These are phyloP conservation scores for Macroventuria anomochaeta DNA, from an alignment of 2,329 filamentous ascomycete species.

Conservation along the genomic window DNA sequence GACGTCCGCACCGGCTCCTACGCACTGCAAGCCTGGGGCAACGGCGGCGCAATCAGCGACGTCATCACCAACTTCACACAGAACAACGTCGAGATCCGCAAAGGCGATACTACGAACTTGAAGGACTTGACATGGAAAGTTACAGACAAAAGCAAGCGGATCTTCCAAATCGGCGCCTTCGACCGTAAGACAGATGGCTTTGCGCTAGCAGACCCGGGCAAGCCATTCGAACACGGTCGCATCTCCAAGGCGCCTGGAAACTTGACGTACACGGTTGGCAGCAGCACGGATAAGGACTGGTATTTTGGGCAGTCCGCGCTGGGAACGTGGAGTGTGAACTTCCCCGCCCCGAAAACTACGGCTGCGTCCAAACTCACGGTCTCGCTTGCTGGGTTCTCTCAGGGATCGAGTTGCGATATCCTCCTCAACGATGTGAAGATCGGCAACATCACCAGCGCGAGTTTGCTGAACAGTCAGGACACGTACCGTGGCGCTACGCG, in stretches of 20 bases:
- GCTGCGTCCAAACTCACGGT: conserved; percentile 50
- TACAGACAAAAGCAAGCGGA: conserved; percentile 44
- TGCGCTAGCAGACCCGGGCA: conserved; percentile 47
- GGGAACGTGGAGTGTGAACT: conserved; percentile 44
- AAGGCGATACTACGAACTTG: conserved; percentile 47
- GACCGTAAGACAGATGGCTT: conserved; percentile 58
- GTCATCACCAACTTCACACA: conserved; percentile 55
- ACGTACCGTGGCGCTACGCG: conserved; percentile 57
- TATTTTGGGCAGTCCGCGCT: conserved; percentile 56
- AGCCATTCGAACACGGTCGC: conserved; percentile 55
- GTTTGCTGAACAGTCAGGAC: conserved; percentile 53
- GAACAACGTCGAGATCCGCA: conserved; percentile 51
- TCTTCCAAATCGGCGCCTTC: conserved; percentile 60
- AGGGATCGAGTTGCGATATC: conserved; percentile 51
- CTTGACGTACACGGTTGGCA: conserved; percentile 54
- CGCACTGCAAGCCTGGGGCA: conserved; percentile 59
- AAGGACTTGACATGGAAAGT: conserved; percentile 53
- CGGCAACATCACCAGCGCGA: conserved; percentile 50
- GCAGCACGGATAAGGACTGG: conserved; percentile 51
- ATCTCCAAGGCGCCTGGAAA: conserved; percentile 55
- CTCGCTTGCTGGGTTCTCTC: conserved; percentile 55
- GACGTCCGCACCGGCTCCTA: conserved; percentile 56
- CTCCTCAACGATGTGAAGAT: conserved; percentile 51
- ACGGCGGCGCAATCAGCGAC: conserved; percentile 53
- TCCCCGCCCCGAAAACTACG: conserved; percentile 35